Base-by-base conservation (phyloP, 106 monocot genomes). In the Agapanthus africanus region DNA sequence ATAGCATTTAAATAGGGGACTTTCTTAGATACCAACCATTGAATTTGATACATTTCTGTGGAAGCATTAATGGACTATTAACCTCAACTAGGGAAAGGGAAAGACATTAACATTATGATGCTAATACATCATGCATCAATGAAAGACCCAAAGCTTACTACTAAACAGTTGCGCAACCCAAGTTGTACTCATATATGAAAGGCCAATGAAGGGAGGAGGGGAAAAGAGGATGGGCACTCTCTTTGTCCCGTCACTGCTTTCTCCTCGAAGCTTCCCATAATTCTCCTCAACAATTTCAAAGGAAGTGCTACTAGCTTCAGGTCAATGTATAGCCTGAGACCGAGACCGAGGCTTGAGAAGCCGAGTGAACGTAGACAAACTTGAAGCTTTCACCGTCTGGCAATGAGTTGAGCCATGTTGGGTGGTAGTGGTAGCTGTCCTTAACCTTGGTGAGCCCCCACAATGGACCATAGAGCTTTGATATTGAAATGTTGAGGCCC, bases 381-480 rank as follows among this genome's bases (percentile, higher is more conserved):
- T 56, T 27, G 27, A 56, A 56, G 56, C 56, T 26, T 56, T 56
- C 16, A 27, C 56, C 56, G 7, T 23, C 56, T 26, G 56, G 56
- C 56, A 56, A 56, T 6, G 56, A 56, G 7, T 25, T 18, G 0
- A 56, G 26, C 56, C 26, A 56, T 22, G 28, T 56, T 11, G 56
- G 56, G n/a, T n/a, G n/a, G n/a, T n/a, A n/a, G 26, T 27, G 28
- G 8, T 56, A 56, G 0, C 56, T 27, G 16, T 56, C 5, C 49
- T 49, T n/a, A 16, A n/a, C 6, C 49, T 49, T 49, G 11, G 36
- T 49, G 51, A 88, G 78, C 9, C 87, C 87, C 84, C 84, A 84
- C 2, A 88, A 2, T 0, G 78, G 78, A 0, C 88, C 88, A 35
- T 84, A 79, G 19, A 88, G 75, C 38, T 81, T 84, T 0, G 84